These are phyloP conservation scores for Dothidotthia symphoricarpi DNA, from an alignment of 2,329 filamentous ascomycete genomes.

Conservation along the genomic window DNA sequence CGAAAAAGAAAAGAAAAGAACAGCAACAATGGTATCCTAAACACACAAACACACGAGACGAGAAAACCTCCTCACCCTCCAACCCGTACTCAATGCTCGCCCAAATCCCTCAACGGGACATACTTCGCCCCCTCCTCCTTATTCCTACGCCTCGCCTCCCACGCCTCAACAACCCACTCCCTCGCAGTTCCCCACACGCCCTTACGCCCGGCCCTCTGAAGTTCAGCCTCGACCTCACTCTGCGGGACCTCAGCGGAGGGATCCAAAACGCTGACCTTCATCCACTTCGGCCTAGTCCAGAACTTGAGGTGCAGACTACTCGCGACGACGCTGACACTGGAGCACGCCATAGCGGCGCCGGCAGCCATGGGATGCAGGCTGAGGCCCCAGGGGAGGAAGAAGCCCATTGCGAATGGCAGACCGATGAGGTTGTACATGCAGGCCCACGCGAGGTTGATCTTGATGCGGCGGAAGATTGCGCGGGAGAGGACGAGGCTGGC, in stretches of 20 bases:
- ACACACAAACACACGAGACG: background rate
- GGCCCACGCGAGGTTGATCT: conserved; percentile 88
- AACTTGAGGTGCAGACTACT: conserved; percentile 81
- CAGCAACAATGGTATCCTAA: conserved; percentile 6
- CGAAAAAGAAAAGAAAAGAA: background rate
- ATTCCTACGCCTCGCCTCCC: conserved; percentile 38
- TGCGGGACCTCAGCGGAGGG: conserved; percentile 33
- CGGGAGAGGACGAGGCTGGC: conserved; percentile 78
- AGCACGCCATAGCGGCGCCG: conserved; percentile 88
- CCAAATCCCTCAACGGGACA: conserved; percentile 47
- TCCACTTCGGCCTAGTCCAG: conserved; percentile 83
- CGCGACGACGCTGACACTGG: conserved; percentile 83
- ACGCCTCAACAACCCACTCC: conserved; percentile 33
- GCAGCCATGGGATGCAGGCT: conserved; percentile 92
- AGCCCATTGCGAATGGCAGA: conserved; percentile 92
- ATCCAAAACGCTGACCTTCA: conserved; percentile 69
- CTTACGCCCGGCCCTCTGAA: conserved; percentile 9
- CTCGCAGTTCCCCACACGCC: conserved; percentile 22
- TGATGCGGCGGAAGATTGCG: conserved; percentile 87
- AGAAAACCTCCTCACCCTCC: background rate
- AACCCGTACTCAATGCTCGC: conserved; percentile 26
- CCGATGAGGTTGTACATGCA: conserved; percentile 91
- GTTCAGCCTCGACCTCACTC: conserved; percentile 27
- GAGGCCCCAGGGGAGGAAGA: conserved; percentile 86
- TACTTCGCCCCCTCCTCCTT: conserved; percentile 44